phyloP scores from a whole-genome alignment of 148 eudicot genomes.

The Gaultheria prostrata region DNA sequence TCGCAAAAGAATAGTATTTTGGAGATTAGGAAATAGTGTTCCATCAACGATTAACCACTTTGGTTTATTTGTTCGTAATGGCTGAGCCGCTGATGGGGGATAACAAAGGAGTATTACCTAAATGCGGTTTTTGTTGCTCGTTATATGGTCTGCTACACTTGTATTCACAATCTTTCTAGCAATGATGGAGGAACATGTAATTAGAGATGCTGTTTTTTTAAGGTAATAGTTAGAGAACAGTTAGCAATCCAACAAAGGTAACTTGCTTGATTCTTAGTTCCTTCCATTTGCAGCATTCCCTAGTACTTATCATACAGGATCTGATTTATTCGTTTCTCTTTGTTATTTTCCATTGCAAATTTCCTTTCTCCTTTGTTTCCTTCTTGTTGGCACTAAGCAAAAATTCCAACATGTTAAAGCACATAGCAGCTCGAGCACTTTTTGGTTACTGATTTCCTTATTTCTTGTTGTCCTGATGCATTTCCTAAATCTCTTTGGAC shows the following conservation, averaged over 20 bases:
- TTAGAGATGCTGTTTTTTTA: background rate
- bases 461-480: background rate
- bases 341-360: background rate
- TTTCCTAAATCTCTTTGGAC: background rate
- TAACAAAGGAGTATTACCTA: too few species aligned
- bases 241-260: background rate
- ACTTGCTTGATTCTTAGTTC: background rate
- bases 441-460: background rate
- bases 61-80: background rate
- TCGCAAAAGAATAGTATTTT: background rate
- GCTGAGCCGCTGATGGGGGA: too few species aligned
- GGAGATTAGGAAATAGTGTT: background rate
- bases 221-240: background rate
- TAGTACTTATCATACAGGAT: background rate
- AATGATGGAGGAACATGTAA: background rate
- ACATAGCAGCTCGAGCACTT: background rate
- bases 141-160: background rate
- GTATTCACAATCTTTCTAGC: background rate
- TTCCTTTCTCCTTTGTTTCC: background rate
- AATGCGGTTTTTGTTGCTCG: background rate
- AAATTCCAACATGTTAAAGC: background rate
- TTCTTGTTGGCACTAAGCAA: background rate
- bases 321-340: background rate
- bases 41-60: background rate
- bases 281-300: background rate